A percentile compares a stretch with the other conserved stretches of the same genome.
Evolutionary conservation across 768 basidiomycete species (phyloP).

Genomic region (Boletus sensibilis): DNA sequence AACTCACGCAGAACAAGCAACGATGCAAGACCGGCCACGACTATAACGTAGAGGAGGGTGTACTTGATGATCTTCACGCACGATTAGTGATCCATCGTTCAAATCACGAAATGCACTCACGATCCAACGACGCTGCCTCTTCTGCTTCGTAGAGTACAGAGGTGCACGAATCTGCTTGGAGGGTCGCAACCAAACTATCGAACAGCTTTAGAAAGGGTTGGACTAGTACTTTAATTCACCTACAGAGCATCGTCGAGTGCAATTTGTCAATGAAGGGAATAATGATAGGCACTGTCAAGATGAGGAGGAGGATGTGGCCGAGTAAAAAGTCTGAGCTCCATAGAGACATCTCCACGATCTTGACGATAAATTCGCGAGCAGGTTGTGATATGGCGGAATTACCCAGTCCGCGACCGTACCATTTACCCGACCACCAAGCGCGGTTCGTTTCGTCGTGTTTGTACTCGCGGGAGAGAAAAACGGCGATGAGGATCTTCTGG

Average conservation of each 20-base stretch:
- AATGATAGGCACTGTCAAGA: conserved; percentile 79
- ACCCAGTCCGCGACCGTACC: conserved; percentile 94
- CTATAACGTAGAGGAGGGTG: conserved; percentile 73
- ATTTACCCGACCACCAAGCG: conserved; percentile 99
- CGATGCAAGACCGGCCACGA: conserved; percentile 76
- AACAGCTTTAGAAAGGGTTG: conserved; percentile 9
- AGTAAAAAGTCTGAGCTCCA: conserved; percentile 96
- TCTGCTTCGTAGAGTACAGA: conserved; percentile 92
- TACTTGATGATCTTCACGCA: conserved; percentile 75
- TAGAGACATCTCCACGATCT: conserved; percentile 96
- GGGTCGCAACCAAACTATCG: conserved; percentile 88
- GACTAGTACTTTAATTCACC: conserved; percentile 31
- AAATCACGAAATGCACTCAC: conserved; percentile 39
- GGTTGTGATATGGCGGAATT: conserved; percentile 92
- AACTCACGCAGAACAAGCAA: conserved; percentile 80
- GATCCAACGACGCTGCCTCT: conserved; percentile 89
- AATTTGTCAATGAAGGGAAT: conserved; percentile 86
- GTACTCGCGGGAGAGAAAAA: conserved; percentile 94
- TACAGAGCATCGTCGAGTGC: conserved; percentile 93
- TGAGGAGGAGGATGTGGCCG: conserved; percentile 79
- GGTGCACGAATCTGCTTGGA: conserved; percentile 93
- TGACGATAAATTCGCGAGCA: conserved; percentile 95
- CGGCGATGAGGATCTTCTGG: conserved; percentile 91
- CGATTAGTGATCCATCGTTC: conserved; percentile 5
- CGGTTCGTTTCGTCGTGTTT: conserved; percentile 98